Conservation (phyloP, 2,329 filamentous ascomycete genomes). For the Gaeumannomyces sp. region DNA sequence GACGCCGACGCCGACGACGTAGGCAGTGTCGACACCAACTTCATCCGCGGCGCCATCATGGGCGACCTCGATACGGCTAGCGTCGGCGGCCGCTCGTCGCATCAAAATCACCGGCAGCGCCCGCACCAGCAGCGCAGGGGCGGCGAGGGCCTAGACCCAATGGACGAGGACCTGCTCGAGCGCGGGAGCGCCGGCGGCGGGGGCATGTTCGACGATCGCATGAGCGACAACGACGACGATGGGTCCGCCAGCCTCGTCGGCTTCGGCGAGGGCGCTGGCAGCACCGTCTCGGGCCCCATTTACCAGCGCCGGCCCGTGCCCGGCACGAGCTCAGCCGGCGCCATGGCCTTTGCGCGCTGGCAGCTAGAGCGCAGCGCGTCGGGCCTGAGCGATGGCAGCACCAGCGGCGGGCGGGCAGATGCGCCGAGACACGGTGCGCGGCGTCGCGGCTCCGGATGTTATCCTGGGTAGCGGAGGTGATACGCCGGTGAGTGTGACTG, state of each 20-base stretch:
- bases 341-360: constrained; percentile 27
- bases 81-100: constrained; percentile 20
- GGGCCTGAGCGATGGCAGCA: constrained; percentile 39
- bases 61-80: constrained; percentile 36
- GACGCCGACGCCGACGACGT: constrained; percentile 60
- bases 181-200: constrained; percentile 27
- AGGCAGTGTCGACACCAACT: constrained; percentile 61
- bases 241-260: constrained; percentile 78
- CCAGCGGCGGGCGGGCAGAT: constrained; percentile 14
- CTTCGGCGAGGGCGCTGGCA: constrained; percentile 87
- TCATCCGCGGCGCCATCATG: constrained; percentile 35
- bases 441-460: constrained; percentile 22
- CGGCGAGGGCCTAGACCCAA: constrained; percentile 26
- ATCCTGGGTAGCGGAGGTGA: constrained; percentile 30
- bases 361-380: constrained; percentile 45
- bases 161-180: constrained; percentile 47
- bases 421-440: constrained; percentile 20
- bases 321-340: constrained; percentile 29
- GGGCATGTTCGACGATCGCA: constrained; percentile 57
- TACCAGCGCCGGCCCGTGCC: constrained; percentile 48
- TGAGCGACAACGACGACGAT: constrained; percentile 71
- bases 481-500: constrained; percentile 39
- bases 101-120: constrained; percentile 38
- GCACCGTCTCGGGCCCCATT: constrained; percentile 74
- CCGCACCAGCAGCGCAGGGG: constrained; percentile 28